Conservation (phyloP, 306 rosid genomes). For the Arachis stenosperma region DNA sequence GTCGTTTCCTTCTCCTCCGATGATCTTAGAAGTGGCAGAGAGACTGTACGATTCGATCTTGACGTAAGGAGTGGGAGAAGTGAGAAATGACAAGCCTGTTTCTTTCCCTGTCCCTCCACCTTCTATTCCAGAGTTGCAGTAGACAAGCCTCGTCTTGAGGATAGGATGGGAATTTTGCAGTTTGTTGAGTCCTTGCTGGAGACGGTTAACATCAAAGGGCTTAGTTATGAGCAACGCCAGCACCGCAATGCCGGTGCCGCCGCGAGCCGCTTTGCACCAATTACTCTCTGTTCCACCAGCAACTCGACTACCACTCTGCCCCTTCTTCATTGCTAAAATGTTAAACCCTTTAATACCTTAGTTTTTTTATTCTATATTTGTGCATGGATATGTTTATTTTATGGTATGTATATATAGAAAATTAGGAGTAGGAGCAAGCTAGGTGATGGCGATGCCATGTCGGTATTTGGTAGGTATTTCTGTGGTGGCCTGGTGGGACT, state of each 20-base stretch:
- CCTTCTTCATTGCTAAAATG: conserved; percentile 6
- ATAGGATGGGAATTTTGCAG: conserved; percentile 63
- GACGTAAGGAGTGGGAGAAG: conserved; percentile 46
- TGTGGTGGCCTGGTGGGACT: not conserved
- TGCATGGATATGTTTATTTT: not conserved
- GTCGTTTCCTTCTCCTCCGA: conserved; percentile 3
- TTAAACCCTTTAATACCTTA: too few species aligned
- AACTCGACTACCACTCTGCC: conserved; percentile 20
- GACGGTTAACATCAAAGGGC: conserved; percentile 13
- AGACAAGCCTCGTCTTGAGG: conserved; percentile 52
- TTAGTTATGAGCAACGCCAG: conserved; percentile 47
- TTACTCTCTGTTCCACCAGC: conserved; percentile 54
- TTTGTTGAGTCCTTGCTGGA: conserved; percentile 49
- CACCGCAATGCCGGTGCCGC: conserved; percentile 65
- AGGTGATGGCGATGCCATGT: not conserved
- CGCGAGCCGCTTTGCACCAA: conserved; percentile 58
- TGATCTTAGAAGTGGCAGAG: conserved; percentile 26
- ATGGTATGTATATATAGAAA: not conserved
- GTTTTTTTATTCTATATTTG: too few species aligned
- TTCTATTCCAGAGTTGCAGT: not conserved
- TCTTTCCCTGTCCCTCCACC: too few species aligned
- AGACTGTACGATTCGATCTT: conserved; percentile 29
- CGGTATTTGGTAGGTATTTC: conserved; percentile 1
- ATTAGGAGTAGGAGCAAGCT: not conserved
- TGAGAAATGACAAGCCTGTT: conserved; percentile 38